These are phyloP conservation scores for Magnusiomyces paraingens DNA, from an alignment of 1,139 yeast species.

Conservation along the genomic window DNA sequence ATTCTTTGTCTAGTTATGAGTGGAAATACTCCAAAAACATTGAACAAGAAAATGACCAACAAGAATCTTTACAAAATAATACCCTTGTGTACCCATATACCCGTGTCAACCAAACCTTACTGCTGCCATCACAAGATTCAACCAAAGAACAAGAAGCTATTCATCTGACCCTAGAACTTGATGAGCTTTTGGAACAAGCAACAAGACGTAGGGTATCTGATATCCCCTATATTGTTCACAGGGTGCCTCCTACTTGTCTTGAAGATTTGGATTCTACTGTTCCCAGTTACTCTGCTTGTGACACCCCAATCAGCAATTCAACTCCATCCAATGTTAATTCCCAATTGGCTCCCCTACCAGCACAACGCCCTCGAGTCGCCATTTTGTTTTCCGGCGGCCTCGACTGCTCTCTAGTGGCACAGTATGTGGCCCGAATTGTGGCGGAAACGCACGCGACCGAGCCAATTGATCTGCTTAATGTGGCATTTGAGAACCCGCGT, in stretches of 20 bases:
- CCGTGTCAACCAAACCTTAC: slow-evolving; percentile 1
- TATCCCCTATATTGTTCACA: slow-evolving; percentile 32
- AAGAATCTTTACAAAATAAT: neutral
- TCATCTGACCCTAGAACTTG: slow-evolving; percentile 16
- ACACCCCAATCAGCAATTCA: no score
- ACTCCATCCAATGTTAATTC: no score
- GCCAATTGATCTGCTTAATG: slow-evolving; percentile 76
- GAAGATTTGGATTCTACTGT: neutral
- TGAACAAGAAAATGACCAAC: neutral
- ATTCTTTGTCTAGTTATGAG: neutral
- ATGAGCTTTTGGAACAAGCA: slow-evolving; percentile 30
- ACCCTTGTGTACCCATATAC: slow-evolving; percentile 6
- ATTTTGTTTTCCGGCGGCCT: slow-evolving; percentile 89
- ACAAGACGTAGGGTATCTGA: slow-evolving; percentile 48
- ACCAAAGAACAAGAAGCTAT: neutral
- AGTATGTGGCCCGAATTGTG: slow-evolving; percentile 33
- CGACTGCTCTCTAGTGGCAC: slow-evolving; percentile 78
- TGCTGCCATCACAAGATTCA: neutral
- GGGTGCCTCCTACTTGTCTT: neutral
- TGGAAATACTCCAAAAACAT: neutral
- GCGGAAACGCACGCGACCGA: slow-evolving; percentile 22
- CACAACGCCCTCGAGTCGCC: slow-evolving; percentile 37
- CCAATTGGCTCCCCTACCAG: neutral
- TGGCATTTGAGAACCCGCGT: slow-evolving; percentile 90
- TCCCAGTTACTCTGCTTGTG: neutral